Base-by-base conservation (phyloP, 257 asterid genomes). In the Lycium barbarum region DNA sequence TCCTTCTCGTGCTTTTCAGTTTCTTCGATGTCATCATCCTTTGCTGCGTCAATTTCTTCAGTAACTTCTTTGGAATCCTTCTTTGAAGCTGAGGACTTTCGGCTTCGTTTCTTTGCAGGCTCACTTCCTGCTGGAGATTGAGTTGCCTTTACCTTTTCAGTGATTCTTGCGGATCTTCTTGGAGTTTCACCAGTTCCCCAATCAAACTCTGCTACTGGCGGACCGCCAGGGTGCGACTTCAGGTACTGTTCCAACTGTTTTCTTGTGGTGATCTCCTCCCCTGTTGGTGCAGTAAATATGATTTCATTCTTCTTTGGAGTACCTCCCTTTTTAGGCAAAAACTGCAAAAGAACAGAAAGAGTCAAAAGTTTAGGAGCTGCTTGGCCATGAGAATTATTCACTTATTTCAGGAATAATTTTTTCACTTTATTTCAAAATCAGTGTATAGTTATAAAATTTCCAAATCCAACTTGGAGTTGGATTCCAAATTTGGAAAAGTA, bases 101-200 rank as follows among this genome's bases (percentile, higher is more conserved):
- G 84, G 88, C 89, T 61, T 66, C 87, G 81, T 73, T 89, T 90
- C 86, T 87, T 91, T 54, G 89, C 90, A 45, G 92, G 81, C 72
- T 65, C 89, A 33, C 84, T 89, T 54, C 71, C 86, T 38, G 78
- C 84, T 8, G 87, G 80, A n/a, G 92, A 85, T 26, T 88, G 91
- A 59, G 89, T 74, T 33, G 78, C 82, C 85, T 87, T 91, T 2
- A 73, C 89, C 84, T 87, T 91, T 73, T 76, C 91, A 61, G 87
- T 90, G 82, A 91, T 91, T 86, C 94, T 91, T 20, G 91, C 83
- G 11, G 94, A 91, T 86, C 94, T 88, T 83, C 94, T 86, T 4
- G 94, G 94, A 22, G 91, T 90, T 81, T 91, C 94, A 79, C 92
- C 92, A 61, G 90, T 87, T 65, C 94, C 92, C 94, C 94, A 91